These are phyloP conservation scores for Letharia columbiana DNA, from an alignment of 495 filamentous ascomycete species.

Conservation along the genomic window DNA sequence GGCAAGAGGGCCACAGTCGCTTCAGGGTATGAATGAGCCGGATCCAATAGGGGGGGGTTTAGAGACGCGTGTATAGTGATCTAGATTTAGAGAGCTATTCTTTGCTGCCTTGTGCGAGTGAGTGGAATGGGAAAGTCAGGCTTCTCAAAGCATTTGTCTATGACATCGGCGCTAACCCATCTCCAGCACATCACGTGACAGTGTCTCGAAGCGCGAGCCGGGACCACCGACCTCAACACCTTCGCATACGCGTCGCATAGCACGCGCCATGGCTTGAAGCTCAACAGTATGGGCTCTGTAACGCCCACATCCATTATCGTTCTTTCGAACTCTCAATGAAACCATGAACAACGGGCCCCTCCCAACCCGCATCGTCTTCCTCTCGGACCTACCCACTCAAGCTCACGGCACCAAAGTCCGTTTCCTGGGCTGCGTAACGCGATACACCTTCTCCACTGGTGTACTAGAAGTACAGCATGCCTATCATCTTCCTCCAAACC, in stretches of 20 bases:
- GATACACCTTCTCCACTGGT: slow-evolving; percentile 54
- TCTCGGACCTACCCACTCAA: slow-evolving; percentile 50
- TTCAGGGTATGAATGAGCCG: neutral
- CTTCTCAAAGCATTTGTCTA: slow-evolving; percentile 2
- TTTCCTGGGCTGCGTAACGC: slow-evolving; percentile 77
- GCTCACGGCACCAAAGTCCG: slow-evolving; percentile 66
- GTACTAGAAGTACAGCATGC: slow-evolving; percentile 59
- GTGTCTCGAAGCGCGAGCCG: neutral
- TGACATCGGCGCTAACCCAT: slow-evolving; percentile 18
- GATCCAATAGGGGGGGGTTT: neutral
- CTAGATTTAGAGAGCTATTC: neutral
- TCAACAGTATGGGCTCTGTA: neutral
- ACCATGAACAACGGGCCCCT: slow-evolving; percentile 49
- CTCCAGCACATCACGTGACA: slow-evolving; percentile 7
- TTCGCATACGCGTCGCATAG: neutral
- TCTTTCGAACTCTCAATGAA: neutral
- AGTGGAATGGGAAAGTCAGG: neutral
- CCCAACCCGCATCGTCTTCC: slow-evolving; percentile 58
- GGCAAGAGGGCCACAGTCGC: neutral
- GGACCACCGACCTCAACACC: neutral
- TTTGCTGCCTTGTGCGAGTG: slow-evolving; percentile 7
- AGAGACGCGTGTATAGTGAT: neutral
- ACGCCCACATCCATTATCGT: neutral
- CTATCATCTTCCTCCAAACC: slow-evolving; percentile 37
- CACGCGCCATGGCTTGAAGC: neutral